Percentiles rank a stretch among this genome's conserved stretches.
Evolutionary conservation across 805 yeast species (phyloP).

Genomic region (Schizosaccharomyces lindneri): DNA sequence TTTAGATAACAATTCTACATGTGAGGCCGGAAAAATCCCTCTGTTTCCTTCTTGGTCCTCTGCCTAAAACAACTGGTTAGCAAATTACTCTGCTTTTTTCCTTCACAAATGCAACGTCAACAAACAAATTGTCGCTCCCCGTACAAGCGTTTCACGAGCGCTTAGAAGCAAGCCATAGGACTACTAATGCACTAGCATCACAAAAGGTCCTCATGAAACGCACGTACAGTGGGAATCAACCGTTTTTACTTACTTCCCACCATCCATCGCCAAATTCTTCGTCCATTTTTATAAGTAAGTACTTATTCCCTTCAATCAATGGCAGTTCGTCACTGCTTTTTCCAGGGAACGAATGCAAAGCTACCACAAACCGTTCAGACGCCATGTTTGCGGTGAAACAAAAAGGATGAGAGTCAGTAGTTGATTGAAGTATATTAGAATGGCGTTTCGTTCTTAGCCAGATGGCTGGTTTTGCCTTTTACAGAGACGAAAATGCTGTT

Average conservation of each 20-base stretch:
- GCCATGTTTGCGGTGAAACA: not conserved
- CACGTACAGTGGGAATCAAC: not conserved
- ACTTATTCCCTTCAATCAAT: slow-evolving; percentile 55
- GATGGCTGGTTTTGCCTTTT: not conserved
- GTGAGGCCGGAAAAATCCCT: not conserved
- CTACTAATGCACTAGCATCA: too few species aligned
- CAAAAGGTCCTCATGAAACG: not conserved
- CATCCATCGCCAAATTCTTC: slow-evolving; percentile 88
- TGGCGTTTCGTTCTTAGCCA: not conserved
- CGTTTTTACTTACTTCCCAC: slow-evolving; percentile 29
- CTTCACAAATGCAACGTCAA: not conserved
- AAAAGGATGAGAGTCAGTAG: not conserved
- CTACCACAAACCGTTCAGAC: slow-evolving; percentile 16
- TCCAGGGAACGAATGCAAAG: slow-evolving; percentile 67
- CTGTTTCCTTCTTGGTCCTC: not conserved
- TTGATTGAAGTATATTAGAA: not conserved
- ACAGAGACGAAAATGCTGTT: too few species aligned
- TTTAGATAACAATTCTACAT: slow-evolving; percentile 3
- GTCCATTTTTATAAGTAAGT: slow-evolving; percentile 81
- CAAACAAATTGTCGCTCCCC: not conserved
- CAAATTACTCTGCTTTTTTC: not conserved
- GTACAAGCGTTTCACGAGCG: too few species aligned
- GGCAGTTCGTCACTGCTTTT: slow-evolving; percentile 76
- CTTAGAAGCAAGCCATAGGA: too few species aligned
- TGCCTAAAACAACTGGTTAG: not conserved